Percentiles rank a stretch among this genome's conserved stretches.
These are phyloP conservation scores for Climacium dendroides DNA, from an alignment of 225 moss, liverwort and hornwort genomes.

Conservation along the genomic window DNA sequence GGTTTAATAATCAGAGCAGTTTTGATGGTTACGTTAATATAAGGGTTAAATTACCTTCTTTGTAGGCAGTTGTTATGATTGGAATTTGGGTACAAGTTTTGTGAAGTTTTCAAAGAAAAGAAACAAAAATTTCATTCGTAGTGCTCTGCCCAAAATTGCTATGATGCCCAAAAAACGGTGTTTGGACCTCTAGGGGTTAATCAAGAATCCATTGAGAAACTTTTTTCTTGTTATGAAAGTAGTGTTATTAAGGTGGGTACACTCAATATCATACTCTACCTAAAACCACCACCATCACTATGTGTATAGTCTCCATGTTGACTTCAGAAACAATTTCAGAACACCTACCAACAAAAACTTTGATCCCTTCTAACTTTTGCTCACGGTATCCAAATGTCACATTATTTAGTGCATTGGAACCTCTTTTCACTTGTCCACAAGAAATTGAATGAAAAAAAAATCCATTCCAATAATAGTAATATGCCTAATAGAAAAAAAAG, in stretches of 20 bases:
- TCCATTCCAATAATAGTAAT: not conserved
- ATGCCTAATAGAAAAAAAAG: not conserved
- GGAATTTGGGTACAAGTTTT: no score
- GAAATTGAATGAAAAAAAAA: not conserved
- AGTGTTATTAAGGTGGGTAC: no score
- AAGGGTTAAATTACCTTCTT: not conserved
- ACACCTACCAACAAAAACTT: not conserved
- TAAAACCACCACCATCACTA: accelerated
- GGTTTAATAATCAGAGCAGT: no score
- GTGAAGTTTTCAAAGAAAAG: no score
- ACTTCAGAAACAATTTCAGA: not conserved
- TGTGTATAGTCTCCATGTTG: not conserved
- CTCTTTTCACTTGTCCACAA: not conserved
- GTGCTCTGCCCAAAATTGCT: no score
- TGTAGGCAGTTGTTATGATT: not conserved
- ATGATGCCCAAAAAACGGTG: no score
- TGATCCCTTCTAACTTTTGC: not conserved
- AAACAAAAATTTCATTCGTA: no score
- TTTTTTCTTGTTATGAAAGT: accelerated
- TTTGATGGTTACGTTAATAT: no score
- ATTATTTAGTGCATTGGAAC: accelerated
- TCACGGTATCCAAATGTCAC: accelerated
- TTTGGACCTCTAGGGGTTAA: no score
- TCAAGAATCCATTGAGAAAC: not conserved
- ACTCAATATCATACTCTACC: not conserved